Evolutionary conservation across 495 filamentous ascomycete genomes (phyloP), one percentile per base, ranked within the genome.

Genomic region (Usnea hakonensis): DNA sequence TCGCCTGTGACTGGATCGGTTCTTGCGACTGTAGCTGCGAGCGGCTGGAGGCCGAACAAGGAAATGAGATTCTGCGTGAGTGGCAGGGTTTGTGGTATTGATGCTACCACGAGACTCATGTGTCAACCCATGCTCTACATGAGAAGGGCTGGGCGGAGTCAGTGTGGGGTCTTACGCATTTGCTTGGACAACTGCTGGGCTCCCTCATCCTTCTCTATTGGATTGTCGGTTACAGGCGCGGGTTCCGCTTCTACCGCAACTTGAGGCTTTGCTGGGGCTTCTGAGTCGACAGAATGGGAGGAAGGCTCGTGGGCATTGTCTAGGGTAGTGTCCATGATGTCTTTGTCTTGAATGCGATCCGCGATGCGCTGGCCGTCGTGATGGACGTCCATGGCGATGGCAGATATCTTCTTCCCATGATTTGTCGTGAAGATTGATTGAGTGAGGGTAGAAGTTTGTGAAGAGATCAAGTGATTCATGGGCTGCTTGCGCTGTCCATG

Each of bases 11-110:
- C 71, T 5, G 85, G 82, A 70, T 90, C 85, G 55, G 76, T 78
- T 58, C 87, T 77, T 55, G 84, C 85, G 60, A 90, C 86, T 55
- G 79, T 83, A 62, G 81, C 78, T 54, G 84, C 86, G 58, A 90
- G 74, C 55, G 76, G 68, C 58, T 81, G 75, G 48, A 90, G 75
- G 38, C 76, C 77, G 72, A 87, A 89, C 57, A 88, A 73, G 26
- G 80, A 77, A 55, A 90, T 77, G 57, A 90, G 78, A 72, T 89
- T 83, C 64, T 84, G 71, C 55, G 80, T 78, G 38, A 81, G 80
- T 69, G 87, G 81, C 56, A 87, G 87, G 70, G 38, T 44, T 67
- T 65, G 58, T 40, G 64, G 21, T 55, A 40, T 60, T 56, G 68
- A 61, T 65, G 59, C 57, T 62, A 62, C 57, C 58, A 58, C 57